Percentiles rank a stretch among this genome's conserved stretches.
Evolutionary conservation across 2,329 filamentous ascomycete species (phyloP).

Genomic region (Stagonosporopsis vannaccii): DNA sequence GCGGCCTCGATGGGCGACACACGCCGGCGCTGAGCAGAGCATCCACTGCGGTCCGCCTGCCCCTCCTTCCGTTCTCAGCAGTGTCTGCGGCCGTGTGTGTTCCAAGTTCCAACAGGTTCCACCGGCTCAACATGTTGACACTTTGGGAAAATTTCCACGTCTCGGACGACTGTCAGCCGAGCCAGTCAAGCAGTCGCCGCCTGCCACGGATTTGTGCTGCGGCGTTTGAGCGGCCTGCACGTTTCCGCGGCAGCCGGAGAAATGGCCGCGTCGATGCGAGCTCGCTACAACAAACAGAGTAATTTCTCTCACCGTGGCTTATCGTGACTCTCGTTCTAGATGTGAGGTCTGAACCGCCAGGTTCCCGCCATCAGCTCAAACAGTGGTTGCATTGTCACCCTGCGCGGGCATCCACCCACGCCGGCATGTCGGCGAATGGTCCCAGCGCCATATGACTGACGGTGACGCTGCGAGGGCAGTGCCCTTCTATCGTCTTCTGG

Average conservation of each 20-base stretch:
- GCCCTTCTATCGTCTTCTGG: not conserved
- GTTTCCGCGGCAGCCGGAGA: slow-evolving; percentile 17
- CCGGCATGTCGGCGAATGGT: not conserved
- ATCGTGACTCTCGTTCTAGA: slow-evolving; percentile 13
- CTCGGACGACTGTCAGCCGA: slow-evolving; percentile 31
- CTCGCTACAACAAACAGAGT: slow-evolving; percentile 6
- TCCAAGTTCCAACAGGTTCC: slow-evolving; percentile 16
- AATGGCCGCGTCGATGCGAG: slow-evolving; percentile 17
- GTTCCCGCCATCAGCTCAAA: not conserved
- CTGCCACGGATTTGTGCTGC: slow-evolving; percentile 8
- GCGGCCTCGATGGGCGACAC: slow-evolving; percentile 16
- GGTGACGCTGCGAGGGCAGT: too few relatives aligned
- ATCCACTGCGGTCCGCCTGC: slow-evolving; percentile 16
- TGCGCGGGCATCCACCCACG: slow-evolving; percentile 3
- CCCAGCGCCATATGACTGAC: slow-evolving; percentile 8
- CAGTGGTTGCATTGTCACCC: slow-evolving; percentile 16
- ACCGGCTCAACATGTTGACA: slow-evolving; percentile 22
- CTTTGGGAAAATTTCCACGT: slow-evolving; percentile 19
- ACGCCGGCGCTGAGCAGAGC: slow-evolving; percentile 17
- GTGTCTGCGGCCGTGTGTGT: slow-evolving; percentile 13
- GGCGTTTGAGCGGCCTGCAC: slow-evolving; percentile 21
- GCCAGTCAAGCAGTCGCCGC: slow-evolving; percentile 24
- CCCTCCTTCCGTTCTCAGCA: slow-evolving; percentile 17
- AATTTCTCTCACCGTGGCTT: slow-evolving; percentile 13
- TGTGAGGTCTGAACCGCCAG: slow-evolving; percentile 1